These are phyloP conservation scores for Lepraria neglecta DNA, from an alignment of 495 filamentous ascomycete species.

Conservation along the genomic window DNA sequence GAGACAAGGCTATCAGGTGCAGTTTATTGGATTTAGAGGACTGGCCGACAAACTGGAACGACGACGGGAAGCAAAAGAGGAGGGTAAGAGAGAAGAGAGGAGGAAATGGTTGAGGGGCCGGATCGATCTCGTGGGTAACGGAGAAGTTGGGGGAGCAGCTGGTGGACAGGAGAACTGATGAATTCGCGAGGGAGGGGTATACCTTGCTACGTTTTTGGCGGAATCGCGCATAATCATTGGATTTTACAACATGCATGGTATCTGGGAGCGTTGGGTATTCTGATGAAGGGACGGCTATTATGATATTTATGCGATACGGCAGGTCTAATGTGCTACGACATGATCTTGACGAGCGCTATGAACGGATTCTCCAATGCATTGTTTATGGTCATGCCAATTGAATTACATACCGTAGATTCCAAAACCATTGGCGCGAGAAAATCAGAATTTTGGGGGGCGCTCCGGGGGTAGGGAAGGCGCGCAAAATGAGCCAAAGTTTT, in stretches of 20 bases:
- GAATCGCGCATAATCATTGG: neutral
- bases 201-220: neutral
- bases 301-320: constrained; percentile 9
- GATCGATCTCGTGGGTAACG: constrained; percentile 43
- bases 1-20: constrained; percentile 45
- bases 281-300: constrained; percentile 16
- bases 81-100: constrained; percentile 52
- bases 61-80: constrained; percentile 53
- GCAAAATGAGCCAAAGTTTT: no score
- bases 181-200: neutral
- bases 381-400: neutral
- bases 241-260: constrained; percentile 1
- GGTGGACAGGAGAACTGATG: constrained; percentile 5
- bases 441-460: no score
- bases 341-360: neutral
- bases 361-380: neutral
- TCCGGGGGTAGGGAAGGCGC: no score
- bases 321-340: constrained; percentile 10
- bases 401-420: no score
- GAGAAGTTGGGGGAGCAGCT: neutral
- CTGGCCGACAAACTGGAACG: constrained; percentile 49
- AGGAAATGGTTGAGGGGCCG: constrained; percentile 59
- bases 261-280: neutral
- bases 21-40: constrained; percentile 48
- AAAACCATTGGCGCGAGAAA: no score